These are phyloP conservation scores for Flaveria bidentis DNA, from an alignment of 129 eudicot genomes.

Conservation along the genomic window DNA sequence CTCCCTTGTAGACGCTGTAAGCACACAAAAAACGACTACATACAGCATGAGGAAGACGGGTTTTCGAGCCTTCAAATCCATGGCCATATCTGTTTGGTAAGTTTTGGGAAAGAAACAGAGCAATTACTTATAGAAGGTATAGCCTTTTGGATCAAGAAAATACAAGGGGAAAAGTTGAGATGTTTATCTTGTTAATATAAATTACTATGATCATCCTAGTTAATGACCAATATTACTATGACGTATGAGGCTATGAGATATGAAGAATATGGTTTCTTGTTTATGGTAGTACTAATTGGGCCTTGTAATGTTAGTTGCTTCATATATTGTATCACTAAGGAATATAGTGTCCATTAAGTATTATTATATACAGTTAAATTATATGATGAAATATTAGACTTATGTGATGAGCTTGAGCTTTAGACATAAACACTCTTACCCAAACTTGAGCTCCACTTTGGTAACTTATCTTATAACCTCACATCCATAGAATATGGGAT, in stretches of 20 bases:
- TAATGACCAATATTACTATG: background rate
- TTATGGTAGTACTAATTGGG: background rate
- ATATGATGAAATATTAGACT: too few species aligned
- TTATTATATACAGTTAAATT: too few species aligned
- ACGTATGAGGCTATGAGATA: too few species aligned
- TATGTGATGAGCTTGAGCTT: too few species aligned
- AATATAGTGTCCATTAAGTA: too few species aligned
- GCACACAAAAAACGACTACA: slow-evolving; percentile 9
- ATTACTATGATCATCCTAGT: background rate
- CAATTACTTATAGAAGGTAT: slow-evolving; percentile 26
- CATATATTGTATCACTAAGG: too few species aligned
- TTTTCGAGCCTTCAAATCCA: slow-evolving; percentile 7
- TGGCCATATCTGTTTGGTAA: slow-evolving; percentile 15
- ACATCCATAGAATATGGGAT: too few species aligned
- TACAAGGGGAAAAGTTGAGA: slow-evolving; percentile 34
- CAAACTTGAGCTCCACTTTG: too few species aligned
- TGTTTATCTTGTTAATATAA: slow-evolving; percentile 17
- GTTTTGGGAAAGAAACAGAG: slow-evolving; percentile 9
- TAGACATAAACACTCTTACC: too few species aligned
- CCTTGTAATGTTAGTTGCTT: background rate
- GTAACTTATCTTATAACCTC: too few species aligned
- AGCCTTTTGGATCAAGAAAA: slow-evolving; percentile 38
- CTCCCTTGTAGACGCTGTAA: slow-evolving; percentile 14
- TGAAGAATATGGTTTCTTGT: background rate
- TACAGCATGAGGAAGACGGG: background rate